Evolutionary conservation across 768 basidiomycete species (phyloP).

Genomic region (Russula sp.): DNA sequence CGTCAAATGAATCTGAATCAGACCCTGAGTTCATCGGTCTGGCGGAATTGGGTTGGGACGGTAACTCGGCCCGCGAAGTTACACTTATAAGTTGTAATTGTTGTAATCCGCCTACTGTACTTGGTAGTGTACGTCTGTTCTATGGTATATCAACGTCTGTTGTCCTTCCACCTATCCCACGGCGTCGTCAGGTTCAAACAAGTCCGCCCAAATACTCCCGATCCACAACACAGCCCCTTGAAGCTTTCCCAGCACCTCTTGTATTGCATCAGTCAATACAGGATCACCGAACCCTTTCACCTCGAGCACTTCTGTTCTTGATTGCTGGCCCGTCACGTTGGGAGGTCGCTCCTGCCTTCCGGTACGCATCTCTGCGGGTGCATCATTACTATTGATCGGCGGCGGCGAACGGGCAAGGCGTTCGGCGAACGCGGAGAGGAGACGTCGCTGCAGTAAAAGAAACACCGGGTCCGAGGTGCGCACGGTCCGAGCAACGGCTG

Average conservation of each 20-base stretch:
- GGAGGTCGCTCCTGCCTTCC: constrained; percentile 20
- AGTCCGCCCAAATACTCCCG: constrained; percentile 52
- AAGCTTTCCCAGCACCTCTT: constrained; percentile 44
- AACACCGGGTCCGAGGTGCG: constrained; percentile 65
- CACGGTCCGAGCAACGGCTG: constrained; percentile 61
- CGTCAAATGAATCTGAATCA: constrained; percentile 27
- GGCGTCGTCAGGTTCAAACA: constrained; percentile 32
- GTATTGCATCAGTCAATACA: constrained; percentile 46
- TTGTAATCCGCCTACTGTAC: too few species aligned
- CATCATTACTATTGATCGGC: constrained; percentile 16
- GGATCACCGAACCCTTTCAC: constrained; percentile 71
- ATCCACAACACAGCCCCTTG: constrained; percentile 51
- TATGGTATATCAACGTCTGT: background rate
- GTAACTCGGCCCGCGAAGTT: background rate
- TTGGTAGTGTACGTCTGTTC: background rate
- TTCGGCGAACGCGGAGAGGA: constrained; percentile 44
- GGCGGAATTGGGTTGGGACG: background rate
- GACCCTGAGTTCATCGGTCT: constrained; percentile 18
- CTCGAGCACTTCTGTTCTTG: constrained; percentile 26
- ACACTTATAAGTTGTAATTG: too few species aligned
- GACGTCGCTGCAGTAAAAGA: constrained; percentile 55
- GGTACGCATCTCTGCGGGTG: constrained; percentile 18
- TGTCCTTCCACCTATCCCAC: background rate
- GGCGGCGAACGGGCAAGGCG: constrained; percentile 32
- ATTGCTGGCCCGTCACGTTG: constrained; percentile 10